Evolutionary conservation across 805 yeast species (phyloP).

Genomic region (Diddensiella transvaalensis): DNA sequence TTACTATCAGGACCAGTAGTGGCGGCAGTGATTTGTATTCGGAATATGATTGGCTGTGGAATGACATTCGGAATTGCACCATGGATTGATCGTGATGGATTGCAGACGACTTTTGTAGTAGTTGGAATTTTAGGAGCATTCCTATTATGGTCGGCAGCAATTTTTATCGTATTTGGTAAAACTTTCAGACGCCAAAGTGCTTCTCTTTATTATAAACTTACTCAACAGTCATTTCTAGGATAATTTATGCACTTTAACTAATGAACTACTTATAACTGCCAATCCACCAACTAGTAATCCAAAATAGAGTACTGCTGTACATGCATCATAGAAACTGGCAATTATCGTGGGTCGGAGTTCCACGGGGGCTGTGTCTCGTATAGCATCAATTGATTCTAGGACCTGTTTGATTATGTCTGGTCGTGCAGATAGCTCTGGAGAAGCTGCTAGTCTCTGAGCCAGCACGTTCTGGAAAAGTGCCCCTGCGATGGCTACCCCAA

Average conservation of each 20-base stretch:
- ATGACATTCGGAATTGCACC: slow-evolving; percentile 8
- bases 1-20: slow-evolving; percentile 4
- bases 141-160: background rate
- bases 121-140: background rate
- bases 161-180: background rate
- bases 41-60: slow-evolving; percentile 10
- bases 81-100: slow-evolving; percentile 9
- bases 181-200: background rate
- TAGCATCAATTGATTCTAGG: slow-evolving; percentile 49
- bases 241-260: too few relatives aligned
- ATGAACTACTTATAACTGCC: too few relatives aligned
- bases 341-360: slow-evolving; percentile 40
- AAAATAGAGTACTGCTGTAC: slow-evolving; percentile 48
- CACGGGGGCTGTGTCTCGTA: slow-evolving; percentile 45
- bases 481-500: slow-evolving; percentile 70
- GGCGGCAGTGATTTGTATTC: slow-evolving; percentile 6
- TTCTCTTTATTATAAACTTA: background rate
- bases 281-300: too few relatives aligned
- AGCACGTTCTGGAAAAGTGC: slow-evolving; percentile 58
- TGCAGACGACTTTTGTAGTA: slow-evolving; percentile 7
- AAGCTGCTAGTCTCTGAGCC: too few relatives aligned
- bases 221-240: too few relatives aligned
- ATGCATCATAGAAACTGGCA: slow-evolving; percentile 46
- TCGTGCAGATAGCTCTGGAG: slow-evolving; percentile 34
- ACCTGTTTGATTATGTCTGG: slow-evolving; percentile 38